Evolutionary conservation across 306 rosid genomes (phyloP).

Genomic region (Quercus glauca): DNA sequence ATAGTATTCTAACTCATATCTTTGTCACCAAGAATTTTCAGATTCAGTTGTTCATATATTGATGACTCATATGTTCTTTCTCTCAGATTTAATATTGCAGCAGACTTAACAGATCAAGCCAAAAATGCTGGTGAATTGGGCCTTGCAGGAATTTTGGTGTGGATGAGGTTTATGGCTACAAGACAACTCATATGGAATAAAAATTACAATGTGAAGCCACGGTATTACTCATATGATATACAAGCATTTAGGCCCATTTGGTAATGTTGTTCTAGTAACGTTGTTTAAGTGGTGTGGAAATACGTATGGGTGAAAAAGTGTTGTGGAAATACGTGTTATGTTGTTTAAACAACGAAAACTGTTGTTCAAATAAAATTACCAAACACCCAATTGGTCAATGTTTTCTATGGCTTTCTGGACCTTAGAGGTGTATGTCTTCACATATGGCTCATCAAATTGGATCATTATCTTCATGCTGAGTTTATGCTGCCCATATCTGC

Average conservation of each 20-base stretch:
- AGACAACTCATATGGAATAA: slow-evolving; percentile 99
- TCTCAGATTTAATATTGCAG: slow-evolving; percentile 91
- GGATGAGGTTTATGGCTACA: slow-evolving; percentile 99
- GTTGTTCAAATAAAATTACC: too few relatives aligned
- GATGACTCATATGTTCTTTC: slow-evolving; percentile 24
- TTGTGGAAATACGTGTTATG: too few relatives aligned
- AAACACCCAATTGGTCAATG: background rate
- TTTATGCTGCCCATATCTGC: slow-evolving; percentile 3
- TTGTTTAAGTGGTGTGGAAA: too few relatives aligned
- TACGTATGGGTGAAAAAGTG: too few relatives aligned
- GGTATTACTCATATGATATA: slow-evolving; percentile 45
- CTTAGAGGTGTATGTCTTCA: background rate
- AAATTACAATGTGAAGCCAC: slow-evolving; percentile 98
- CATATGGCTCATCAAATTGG: slow-evolving; percentile 10
- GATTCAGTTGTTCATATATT: slow-evolving; percentile 21
- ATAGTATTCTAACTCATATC: slow-evolving; percentile 12
- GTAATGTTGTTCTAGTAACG: too few relatives aligned
- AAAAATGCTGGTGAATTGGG: slow-evolving; percentile 77
- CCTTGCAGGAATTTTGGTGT: slow-evolving; percentile 82
- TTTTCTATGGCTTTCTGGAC: slow-evolving; percentile 15
- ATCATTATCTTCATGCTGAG: background rate
- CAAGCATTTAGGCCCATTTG: background rate
- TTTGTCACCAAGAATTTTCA: slow-evolving; percentile 6
- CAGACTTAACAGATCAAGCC: slow-evolving; percentile 75
- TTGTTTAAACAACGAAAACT: too few relatives aligned